Evolutionary conservation across 176 grass and related monocot species (phyloP), one percentile per base, ranked within the genome.

Genomic region (Cymbopogon citratus): DNA sequence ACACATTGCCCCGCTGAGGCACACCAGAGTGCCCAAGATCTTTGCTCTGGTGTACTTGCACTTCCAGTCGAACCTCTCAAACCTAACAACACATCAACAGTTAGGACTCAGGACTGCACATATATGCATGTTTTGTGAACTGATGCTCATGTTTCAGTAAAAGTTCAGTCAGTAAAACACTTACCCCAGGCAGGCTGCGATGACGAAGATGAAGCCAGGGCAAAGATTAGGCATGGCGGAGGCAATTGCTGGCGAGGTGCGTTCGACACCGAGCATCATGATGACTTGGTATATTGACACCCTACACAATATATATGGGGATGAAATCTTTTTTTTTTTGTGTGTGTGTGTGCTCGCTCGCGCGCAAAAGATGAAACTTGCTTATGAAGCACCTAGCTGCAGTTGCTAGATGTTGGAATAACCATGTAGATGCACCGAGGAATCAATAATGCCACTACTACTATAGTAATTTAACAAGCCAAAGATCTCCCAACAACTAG

Each of bases 171-270:
- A 4, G 24, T 35, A n/a, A 15, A 24, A 23, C 9, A 44, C 39
- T 3, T n/a, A 92, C 90, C 87, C 77, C 46, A 84, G 64, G 64
- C 57, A 84, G 14, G 90, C 83, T 9, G 90, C 87, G 14, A 92
- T 81, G 76, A 87, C 13, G 45, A 92, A 92, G 36, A 92, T 88
- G 63, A 91, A 46, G 39, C 79, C 90, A 38, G 90, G 90, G 38
- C 75, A 70, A 15, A 89, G 87, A 28, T 92, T 92, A 3, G 83
- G 86, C 90, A 92, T 92, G 51, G 90, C 84, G 18, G 90, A 84
- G 26, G 87, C 80, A 25, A 89, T 83, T 7, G 69, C 80, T 1
- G 84, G 83, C 0, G 84, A 89, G 43, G 90, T 86, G 46, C 73
- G 84, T 35, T 84, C 80, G 0, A 86, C 67, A 1, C 90, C 90